Conservation (phyloP, 371 early-diverging fungal genomes). For the Syncephalastrum racemosum region DNA sequence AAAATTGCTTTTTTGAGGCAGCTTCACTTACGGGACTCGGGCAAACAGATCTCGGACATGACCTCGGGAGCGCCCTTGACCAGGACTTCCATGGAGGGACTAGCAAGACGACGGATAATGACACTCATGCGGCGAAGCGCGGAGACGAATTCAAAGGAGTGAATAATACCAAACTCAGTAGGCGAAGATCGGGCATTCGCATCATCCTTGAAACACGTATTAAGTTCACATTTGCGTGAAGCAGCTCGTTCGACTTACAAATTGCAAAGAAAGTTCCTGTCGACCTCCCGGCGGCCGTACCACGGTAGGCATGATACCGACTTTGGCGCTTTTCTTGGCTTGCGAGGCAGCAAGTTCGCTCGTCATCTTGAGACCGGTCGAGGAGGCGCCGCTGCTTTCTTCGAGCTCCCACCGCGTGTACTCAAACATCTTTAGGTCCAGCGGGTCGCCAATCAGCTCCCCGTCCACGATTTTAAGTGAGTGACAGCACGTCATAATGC, state of each 20-base stretch:
- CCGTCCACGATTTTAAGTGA: conserved; percentile 90
- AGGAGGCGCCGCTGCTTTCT: conserved; percentile 65
- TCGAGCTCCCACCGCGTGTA: conserved; percentile 92
- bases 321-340: conserved; percentile 40
- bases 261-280: conserved; percentile 32
- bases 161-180: conserved; percentile 88
- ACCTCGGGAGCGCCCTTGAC: conserved; percentile 98
- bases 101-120: conserved; percentile 73
- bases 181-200: conserved; percentile 19
- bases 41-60: conserved; percentile 81
- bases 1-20: conserved; percentile 12
- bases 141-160: conserved; percentile 95
- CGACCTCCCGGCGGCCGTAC: conserved; percentile 82
- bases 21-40: conserved; percentile 56
- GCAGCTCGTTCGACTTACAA: conserved; percentile 13
- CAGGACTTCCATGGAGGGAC: conserved; percentile 79
- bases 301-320: conserved; percentile 75
- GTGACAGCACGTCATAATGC: conserved; percentile 96
- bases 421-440: conserved; percentile 99
- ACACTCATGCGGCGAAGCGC: conserved; percentile 95
- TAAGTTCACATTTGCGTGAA: background rate
- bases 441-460: conserved; percentile 94
- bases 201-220: conserved; percentile 1
- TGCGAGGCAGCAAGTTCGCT: conserved; percentile 34
- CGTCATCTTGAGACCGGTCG: conserved; percentile 37